Evolutionary conservation across 1,284 basidiomycete species (phyloP), one percentile per base, ranked within the genome.

Genomic region (Kwoniella shivajii): DNA sequence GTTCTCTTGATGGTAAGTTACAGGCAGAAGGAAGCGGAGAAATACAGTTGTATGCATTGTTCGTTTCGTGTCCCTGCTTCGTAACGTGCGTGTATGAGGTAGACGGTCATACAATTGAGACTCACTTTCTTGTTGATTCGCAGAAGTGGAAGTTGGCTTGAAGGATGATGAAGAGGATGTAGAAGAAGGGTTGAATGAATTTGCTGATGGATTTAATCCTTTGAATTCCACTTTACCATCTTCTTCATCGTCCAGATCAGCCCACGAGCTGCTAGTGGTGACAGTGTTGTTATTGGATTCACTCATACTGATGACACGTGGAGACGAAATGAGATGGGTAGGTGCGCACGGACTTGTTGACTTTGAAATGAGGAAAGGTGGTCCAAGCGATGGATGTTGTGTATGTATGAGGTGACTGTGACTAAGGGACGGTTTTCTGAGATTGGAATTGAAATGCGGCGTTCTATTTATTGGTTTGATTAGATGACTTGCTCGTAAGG

Each of bases 171-270:
- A 48, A 22, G 45, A 44, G 22, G 50, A 39, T 3, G 50, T 50
- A 41, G 51, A 45, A 33, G 55, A 51, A 50, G 55, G 55, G 34
- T 36, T 43, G 42, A 37, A 44, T 2, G 51, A 29, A 37, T 18
- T 45, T 30, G 31, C 33, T 37, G 41, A 37, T 29, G 54, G 48
- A 14, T 42, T 22, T 34, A 43, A 36, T 22, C 37, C 48, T 33
- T 48, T 48, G 33, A 57, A 55, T 34, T 56, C 50, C 11, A 56
- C 50, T 38, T 49, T 56, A 4, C 45, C 60, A 24, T 64, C 61
- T 37, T 58, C 61, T 18, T 59, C 60, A 18, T 60, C 61, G 34
- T 60, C 61, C 39, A 60, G 38, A 29, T 64, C 61, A 10, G 60
- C 60, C 60, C 60, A 63, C 10, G 60, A 63, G 31, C 52, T 57